Evolutionary conservation across 306 rosid species (phyloP).

Genomic region (Arachis hypogaea): DNA sequence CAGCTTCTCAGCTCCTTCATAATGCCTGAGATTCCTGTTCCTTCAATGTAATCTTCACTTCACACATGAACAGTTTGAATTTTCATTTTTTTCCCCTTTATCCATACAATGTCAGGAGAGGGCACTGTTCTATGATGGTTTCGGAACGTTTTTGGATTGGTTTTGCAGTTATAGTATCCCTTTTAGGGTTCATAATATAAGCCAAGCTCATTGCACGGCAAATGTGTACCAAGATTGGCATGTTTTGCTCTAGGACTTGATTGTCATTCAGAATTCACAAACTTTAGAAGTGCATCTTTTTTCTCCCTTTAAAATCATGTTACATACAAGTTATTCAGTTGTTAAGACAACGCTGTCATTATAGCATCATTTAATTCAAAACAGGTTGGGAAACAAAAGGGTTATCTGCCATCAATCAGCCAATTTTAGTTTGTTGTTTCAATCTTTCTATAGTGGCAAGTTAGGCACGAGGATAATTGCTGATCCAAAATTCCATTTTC

Average conservation of each 20-base stretch:
- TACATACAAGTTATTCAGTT: no score
- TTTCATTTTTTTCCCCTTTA: slow-evolving; percentile 27
- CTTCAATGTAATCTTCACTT: slow-evolving; percentile 10
- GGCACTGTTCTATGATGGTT: slow-evolving; percentile 33
- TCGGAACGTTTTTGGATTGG: not conserved
- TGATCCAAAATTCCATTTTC: no score
- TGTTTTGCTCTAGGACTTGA: slow-evolving; percentile 21
- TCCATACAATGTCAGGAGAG: slow-evolving; percentile 5
- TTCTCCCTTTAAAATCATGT: no score
- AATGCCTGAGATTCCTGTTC: slow-evolving; percentile 27
- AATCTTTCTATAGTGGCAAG: no score
- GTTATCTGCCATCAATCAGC: no score
- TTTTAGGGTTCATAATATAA: slow-evolving; percentile 17
- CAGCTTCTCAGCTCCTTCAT: slow-evolving; percentile 79
- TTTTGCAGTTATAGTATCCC: slow-evolving; percentile 3
- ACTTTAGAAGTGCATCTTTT: not conserved
- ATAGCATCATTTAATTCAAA: no score
- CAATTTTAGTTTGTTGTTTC: no score
- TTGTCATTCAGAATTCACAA: slow-evolving; percentile 4
- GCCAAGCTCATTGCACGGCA: slow-evolving; percentile 15
- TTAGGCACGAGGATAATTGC: no score
- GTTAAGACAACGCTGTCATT: no score
- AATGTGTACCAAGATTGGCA: not conserved
- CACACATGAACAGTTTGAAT: not conserved
- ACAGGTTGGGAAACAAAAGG: no score